Evolutionary conservation across 768 basidiomycete genomes (phyloP).

Genomic region (Tricholomella constricta): DNA sequence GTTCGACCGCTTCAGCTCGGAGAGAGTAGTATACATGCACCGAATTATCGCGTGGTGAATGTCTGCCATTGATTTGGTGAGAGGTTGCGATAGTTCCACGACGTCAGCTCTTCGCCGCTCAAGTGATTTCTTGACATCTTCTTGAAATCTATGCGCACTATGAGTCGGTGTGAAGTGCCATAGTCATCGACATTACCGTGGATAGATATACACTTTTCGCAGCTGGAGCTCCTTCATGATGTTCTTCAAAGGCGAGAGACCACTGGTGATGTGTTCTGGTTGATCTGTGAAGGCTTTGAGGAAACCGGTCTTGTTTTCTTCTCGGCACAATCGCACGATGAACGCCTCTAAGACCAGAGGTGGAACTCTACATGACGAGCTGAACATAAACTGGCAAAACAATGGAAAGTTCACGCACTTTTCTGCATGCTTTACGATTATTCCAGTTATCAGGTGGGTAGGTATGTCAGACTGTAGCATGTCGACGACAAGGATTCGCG

Average conservation of each 20-base stretch:
- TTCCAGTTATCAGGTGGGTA: constrained; percentile 81
- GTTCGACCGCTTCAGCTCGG: constrained; percentile 88
- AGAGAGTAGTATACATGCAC: constrained; percentile 89
- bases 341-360: constrained; percentile 88
- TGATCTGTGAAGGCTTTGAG: constrained; percentile 97
- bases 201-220: constrained; percentile 88
- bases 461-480: constrained; percentile 89
- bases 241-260: constrained; percentile 87
- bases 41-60: constrained; percentile 92
- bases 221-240: constrained; percentile 93
- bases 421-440: constrained; percentile 90
- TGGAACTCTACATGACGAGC: constrained; percentile 70
- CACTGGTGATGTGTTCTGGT: constrained; percentile 92
- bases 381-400: constrained; percentile 2
- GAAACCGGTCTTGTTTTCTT: constrained; percentile 89
- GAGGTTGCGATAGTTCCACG: constrained; percentile 83
- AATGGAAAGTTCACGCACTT: constrained; percentile 47
- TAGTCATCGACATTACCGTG: constrained; percentile 54
- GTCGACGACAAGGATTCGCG: constrained; percentile 92
- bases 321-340: constrained; percentile 86
- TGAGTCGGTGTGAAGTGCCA: not conserved
- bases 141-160: constrained; percentile 71
- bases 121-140: constrained; percentile 79
- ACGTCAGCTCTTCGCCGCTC: constrained; percentile 88
- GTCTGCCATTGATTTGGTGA: constrained; percentile 86